Base-by-base conservation (phyloP, 495 filamentous ascomycete genomes). In the Hypoxylon rickii region DNA sequence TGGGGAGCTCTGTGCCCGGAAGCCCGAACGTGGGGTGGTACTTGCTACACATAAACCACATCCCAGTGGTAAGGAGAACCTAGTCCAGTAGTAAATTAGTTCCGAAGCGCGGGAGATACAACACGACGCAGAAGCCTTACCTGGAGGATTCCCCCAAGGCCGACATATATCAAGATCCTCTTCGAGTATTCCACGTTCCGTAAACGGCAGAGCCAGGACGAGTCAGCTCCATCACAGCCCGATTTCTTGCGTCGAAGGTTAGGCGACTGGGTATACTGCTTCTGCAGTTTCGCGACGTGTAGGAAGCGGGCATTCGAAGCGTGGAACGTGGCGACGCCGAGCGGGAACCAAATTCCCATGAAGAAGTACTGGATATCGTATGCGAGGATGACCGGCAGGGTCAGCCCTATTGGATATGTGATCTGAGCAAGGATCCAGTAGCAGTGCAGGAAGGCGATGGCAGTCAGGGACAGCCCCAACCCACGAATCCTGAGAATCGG, bases 311-410 rank as follows among this genome's bases (percentile, higher is more conserved):
- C 78, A 66, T 87, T 87, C 33, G 80, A 79, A 33, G 82, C 88
- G 61, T 89, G 86, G 70, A 90, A 90, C 2, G 89, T 69, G 13
- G 83, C 86, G 55, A 90, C 80, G 20, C 88, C 87, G 19, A 84
- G 78, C 2, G 88, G 88, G 22, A 90, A 74, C 66, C 82, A 86
- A 34, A 83, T 78, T 43, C 84, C 79, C 88, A 91, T 91, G 64
- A 89, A 76, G 86, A 87, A 91, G 69, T 79, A 91, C 63, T 88
- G 79, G 13, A 70, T 63, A 21, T 72, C 71, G 39, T 83, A 85
- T 0, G 60, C 68, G 29, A 51, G 52, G 6, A 70, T 55, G 21
- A 70, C 61, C 0, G 83, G 82, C 47, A 85, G 79, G 5, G 78
- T 58, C 1, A 82, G 70, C 10, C 88, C 88, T 17, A 83, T 55